phyloP scores from a whole-genome alignment of 768 basidiomycete species.

The button mushroom (Agaricus bisporus) region DNA sequence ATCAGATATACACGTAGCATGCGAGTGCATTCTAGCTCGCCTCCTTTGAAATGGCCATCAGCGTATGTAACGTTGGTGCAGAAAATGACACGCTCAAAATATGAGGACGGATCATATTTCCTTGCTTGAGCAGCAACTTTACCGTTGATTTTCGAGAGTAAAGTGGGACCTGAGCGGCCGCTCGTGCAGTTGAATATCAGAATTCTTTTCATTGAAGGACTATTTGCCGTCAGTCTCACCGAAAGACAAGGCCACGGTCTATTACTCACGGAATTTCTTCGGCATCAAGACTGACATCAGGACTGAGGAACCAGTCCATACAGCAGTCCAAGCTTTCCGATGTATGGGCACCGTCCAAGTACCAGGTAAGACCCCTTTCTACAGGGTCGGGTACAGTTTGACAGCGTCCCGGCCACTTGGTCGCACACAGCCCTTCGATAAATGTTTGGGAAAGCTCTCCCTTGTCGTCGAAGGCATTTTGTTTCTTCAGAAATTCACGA shows the following conservation, averaged over 20 bases:
- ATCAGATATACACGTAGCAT: not conserved
- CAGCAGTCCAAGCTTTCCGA: conserved; percentile 84
- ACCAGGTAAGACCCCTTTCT: conserved; percentile 62
- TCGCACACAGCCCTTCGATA: conserved; percentile 53
- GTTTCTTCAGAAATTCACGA: conserved; percentile 49
- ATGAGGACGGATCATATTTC: conserved; percentile 31
- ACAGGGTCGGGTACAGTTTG: conserved; percentile 70
- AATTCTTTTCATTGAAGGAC: conserved; percentile 37
- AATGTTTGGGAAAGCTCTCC: conserved; percentile 45
- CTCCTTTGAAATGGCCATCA: conserved; percentile 86
- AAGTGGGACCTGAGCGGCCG: conserved; percentile 73
- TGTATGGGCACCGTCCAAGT: conserved; percentile 94
- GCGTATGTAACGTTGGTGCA: conserved; percentile 95
- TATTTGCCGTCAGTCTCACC: not conserved
- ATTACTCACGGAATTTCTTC: conserved; percentile 7
- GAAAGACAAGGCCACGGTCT: conserved; percentile 3
- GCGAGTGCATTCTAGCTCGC: conserved; percentile 30
- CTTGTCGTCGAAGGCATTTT: conserved; percentile 17
- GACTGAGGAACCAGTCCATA: conserved; percentile 79
- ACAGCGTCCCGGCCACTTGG: conserved; percentile 94
- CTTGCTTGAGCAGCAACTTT: conserved; percentile 38
- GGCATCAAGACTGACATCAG: conserved; percentile 41
- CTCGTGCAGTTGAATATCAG: conserved; percentile 94
- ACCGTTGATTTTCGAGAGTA: conserved; percentile 57
- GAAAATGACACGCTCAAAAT: conserved; percentile 88